These are phyloP conservation scores for Botryotinia globosa DNA, from an alignment of 2,329 filamentous ascomycete genomes.

Conservation along the genomic window DNA sequence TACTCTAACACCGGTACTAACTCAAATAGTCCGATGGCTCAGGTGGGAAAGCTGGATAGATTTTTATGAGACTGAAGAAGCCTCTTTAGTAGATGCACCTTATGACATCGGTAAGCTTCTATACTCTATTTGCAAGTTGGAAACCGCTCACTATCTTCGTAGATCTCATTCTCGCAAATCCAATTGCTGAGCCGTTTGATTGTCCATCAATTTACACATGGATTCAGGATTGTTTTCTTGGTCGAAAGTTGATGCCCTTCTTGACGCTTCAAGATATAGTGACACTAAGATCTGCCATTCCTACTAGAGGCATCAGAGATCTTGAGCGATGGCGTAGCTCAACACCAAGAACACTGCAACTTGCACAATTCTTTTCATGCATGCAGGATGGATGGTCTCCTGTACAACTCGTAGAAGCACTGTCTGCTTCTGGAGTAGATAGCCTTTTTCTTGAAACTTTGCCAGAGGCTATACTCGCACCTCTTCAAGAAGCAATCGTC, in stretches of 20 bases:
- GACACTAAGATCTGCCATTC: conserved; percentile 33
- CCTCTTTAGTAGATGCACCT: conserved; percentile 48
- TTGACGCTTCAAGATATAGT: conserved; percentile 51
- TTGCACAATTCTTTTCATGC: conserved; percentile 64
- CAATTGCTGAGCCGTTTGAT: conserved; percentile 48
- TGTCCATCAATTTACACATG: conserved; percentile 60
- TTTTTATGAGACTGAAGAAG: conserved; percentile 61
- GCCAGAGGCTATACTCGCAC: conserved; percentile 78
- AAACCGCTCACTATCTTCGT: neutral
- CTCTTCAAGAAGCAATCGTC: conserved; percentile 80
- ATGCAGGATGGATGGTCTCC: conserved; percentile 52
- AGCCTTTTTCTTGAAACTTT: conserved; percentile 71
- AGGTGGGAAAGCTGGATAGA: conserved; percentile 65
- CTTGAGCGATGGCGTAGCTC: conserved; percentile 32
- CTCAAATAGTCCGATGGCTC: conserved; percentile 80
- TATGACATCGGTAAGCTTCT: conserved; percentile 51
- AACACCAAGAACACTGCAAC: conserved; percentile 66
- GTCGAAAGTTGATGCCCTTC: conserved; percentile 42
- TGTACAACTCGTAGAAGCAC: conserved; percentile 67
- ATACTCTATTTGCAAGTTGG: neutral
- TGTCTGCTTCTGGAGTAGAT: conserved; percentile 68
- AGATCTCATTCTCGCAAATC: conserved; percentile 26
- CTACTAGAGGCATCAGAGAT: conserved; percentile 23
- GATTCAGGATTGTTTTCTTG: conserved; percentile 44
- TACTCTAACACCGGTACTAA: conserved; percentile 68